Conservation (phyloP, 1,284 basidiomycete species). For the Apiotrichum laibachii region DNA sequence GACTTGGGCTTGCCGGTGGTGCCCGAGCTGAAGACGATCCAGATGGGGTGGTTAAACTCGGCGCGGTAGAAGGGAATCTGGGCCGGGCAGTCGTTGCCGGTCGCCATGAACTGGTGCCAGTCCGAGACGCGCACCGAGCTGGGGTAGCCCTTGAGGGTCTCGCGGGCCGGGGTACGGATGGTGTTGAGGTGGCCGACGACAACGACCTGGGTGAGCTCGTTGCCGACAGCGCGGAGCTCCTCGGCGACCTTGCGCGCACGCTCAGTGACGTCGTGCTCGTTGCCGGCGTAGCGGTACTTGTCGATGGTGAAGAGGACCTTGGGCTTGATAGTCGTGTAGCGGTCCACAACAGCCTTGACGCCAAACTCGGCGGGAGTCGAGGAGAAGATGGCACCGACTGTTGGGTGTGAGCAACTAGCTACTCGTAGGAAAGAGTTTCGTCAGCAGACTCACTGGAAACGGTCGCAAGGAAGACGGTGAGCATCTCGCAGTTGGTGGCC, state of each 20-base stretch:
- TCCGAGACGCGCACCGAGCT: slow-evolving; percentile 4
- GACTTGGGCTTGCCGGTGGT: slow-evolving; percentile 51
- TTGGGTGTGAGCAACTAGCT: background rate
- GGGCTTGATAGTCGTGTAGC: slow-evolving; percentile 38
- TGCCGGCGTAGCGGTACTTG: slow-evolving; percentile 43
- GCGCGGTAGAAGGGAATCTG: slow-evolving; percentile 32
- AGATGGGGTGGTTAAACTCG: slow-evolving; percentile 34
- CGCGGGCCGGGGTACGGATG: slow-evolving; percentile 25
- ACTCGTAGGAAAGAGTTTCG: background rate
- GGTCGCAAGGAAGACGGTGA: slow-evolving; percentile 19
- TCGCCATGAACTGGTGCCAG: slow-evolving; percentile 19
- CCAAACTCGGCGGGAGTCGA: slow-evolving; percentile 32
- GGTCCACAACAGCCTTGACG: slow-evolving; percentile 29
- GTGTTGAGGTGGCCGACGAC: slow-evolving; percentile 34
- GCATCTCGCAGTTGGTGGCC: slow-evolving; percentile 23
- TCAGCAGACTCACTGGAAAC: slow-evolving; percentile 7
- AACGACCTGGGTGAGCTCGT: slow-evolving; percentile 34
- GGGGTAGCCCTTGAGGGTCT: slow-evolving; percentile 17
- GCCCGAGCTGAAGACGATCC: slow-evolving; percentile 45
- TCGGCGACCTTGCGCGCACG: slow-evolving; percentile 27
- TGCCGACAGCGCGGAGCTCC: slow-evolving; percentile 23
- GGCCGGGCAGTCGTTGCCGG: slow-evolving; percentile 17
- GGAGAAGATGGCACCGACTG: slow-evolving; percentile 29
- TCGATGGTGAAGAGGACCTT: slow-evolving; percentile 49
- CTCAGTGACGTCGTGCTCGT: slow-evolving; percentile 29